Percentiles rank a stretch among this genome's conserved stretches.
These are phyloP conservation scores for Boletus subcaerulescens DNA, from an alignment of 768 basidiomycete genomes.

Conservation along the genomic window DNA sequence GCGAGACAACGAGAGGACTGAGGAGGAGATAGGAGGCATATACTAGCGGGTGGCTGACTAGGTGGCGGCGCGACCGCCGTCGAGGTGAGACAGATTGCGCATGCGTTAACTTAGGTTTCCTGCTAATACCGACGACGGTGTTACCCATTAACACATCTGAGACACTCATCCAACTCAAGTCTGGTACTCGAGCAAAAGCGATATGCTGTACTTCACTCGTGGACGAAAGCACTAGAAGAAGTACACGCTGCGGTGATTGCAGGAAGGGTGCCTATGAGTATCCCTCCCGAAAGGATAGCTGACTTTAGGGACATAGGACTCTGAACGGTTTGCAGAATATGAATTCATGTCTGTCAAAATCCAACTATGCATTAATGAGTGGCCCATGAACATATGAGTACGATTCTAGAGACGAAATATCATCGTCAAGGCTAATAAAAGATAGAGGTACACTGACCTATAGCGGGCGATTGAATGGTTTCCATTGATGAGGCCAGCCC, in stretches of 20 bases:
- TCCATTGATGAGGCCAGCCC: slow-evolving; percentile 91
- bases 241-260: slow-evolving; percentile 72
- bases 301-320: slow-evolving; percentile 30
- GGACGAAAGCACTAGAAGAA: slow-evolving; percentile 74
- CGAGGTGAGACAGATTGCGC: too few species aligned
- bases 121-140: too few species aligned
- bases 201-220: slow-evolving; percentile 75
- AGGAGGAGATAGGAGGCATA: too few species aligned
- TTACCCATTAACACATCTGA: background rate
- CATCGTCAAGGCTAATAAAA: background rate
- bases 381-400: background rate
- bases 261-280: slow-evolving; percentile 22
- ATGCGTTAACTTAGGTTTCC: too few species aligned
- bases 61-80: too few species aligned
- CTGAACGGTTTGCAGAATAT: slow-evolving; percentile 12
- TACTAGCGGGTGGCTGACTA: too few species aligned
- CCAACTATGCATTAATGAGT: slow-evolving; percentile 2
- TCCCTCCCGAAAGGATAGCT: slow-evolving; percentile 31
- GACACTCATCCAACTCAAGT: slow-evolving; percentile 39
- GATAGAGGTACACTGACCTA: slow-evolving; percentile 13
- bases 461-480: slow-evolving; percentile 55
- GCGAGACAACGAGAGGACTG: too few species aligned
- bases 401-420: background rate
- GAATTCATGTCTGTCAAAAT: background rate
- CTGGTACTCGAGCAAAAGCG: slow-evolving; percentile 86